Conservation (phyloP, 805 yeast species). For the Metschnikowia lochheadii region DNA sequence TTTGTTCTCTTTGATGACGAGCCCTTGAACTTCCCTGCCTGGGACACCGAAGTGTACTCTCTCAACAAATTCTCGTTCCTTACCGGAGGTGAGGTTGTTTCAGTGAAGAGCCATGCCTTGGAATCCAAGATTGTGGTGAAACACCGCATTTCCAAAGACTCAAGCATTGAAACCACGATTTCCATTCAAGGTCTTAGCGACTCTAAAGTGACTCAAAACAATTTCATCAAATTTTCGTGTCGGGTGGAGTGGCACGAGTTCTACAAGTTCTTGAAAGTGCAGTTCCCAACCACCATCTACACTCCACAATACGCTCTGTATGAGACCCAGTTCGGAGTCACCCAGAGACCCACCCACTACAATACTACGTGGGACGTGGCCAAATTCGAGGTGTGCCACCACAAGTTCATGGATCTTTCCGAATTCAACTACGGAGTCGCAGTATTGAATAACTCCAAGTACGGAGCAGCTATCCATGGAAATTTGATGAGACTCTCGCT, state of each 20-base stretch:
- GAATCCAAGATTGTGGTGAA: constrained; percentile 60
- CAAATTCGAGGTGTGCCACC: constrained; percentile 92
- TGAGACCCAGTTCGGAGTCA: constrained; percentile 92
- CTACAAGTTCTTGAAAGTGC: constrained; percentile 86
- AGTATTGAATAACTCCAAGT: constrained; percentile 76
- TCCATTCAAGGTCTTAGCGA: constrained; percentile 63
- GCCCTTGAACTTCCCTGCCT: constrained; percentile 89
- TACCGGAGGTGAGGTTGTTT: constrained; percentile 35
- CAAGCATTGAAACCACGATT: constrained; percentile 62
- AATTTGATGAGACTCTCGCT: constrained; percentile 81
- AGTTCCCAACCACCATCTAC: constrained; percentile 84
- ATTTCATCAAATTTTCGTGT: constrained; percentile 34
- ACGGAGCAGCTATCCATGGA: constrained; percentile 94
- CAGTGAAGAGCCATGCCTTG: constrained; percentile 50
- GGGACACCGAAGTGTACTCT: constrained; percentile 95
- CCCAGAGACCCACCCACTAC: constrained; percentile 88
- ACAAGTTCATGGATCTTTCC: constrained; percentile 88
- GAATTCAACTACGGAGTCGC: constrained; percentile 86
- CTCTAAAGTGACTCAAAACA: constrained; percentile 29
- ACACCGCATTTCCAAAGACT: constrained; percentile 53
- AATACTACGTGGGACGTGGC: constrained; percentile 97
- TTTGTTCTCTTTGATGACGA: constrained; percentile 81
- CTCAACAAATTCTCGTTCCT: constrained; percentile 61
- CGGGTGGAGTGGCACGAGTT: constrained; percentile 82
- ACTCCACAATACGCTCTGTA: constrained; percentile 70